Evolutionary conservation across 163 green algal genomes (phyloP), one percentile per base, ranked within the genome.

Genomic region (Coccomyxa subellipsoidea): DNA sequence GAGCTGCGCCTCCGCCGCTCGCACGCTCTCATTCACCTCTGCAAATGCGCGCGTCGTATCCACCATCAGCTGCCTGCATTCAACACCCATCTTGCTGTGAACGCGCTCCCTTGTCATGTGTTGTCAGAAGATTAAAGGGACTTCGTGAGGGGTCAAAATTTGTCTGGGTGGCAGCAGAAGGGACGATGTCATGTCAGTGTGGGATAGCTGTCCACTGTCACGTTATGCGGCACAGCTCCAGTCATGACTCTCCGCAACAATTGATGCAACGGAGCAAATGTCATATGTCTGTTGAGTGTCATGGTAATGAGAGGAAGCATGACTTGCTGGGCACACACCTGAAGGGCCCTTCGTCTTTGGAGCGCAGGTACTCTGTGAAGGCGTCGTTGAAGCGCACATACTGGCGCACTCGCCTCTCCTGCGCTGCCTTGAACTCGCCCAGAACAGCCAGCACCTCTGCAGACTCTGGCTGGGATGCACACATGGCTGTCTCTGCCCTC

Each of bases 21-120:
- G 70, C 70, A 77, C 70, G 27, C 39, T 4, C 70, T 40, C 70
- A 39, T 77, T 77, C 70, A 77, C 70, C 70, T 38, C 70, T 34
- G 32, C 32, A 40, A 77, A 77, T 31, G 18, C 70, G 18, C 32
- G 18, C 32, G 70, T 77, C 12, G 34, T 34, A 8, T 77, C 70
- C 70, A 40, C 70, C 70, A 77, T 77, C 32, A 39, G 0, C 70
- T 40, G 70, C 70, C 70, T 77, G 70, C 70, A 40, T 47, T 73
- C 59, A 72, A 6, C 9, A 72, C 59, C 21, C 66, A 73, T 9
- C 66, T 35, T 35, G 29, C 21, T 37, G 32, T n/a, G n/a, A n/a
- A n/a, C n/a, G n/a, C n/a, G n/a, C n/a, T n/a, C n/a, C n/a, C n/a
- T n/a, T n/a, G n/a, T n/a, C n/a, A n/a, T n/a, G n/a, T n/a, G n/a